Evolutionary conservation across 257 asterid genomes (phyloP).

Genomic region (Primulina eburnea): DNA sequence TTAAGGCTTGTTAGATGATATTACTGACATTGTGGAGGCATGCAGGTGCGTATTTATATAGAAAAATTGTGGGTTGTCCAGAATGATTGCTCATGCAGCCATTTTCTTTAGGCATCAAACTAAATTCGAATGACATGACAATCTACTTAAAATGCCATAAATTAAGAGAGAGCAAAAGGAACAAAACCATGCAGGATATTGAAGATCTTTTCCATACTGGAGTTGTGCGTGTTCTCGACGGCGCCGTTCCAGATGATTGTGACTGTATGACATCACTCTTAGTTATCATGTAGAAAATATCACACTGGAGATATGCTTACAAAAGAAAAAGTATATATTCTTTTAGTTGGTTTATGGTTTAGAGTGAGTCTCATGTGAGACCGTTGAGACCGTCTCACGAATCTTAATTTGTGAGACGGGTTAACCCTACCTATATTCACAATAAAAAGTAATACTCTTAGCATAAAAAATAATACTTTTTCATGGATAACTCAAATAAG

Average conservation of each 20-base stretch:
- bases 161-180: neutral
- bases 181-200: neutral
- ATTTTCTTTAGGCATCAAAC: constrained; percentile 2
- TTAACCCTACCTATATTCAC: too few relatives aligned
- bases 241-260: constrained; percentile 55
- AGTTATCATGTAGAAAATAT: neutral
- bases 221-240: constrained; percentile 29
- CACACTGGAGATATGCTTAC: neutral
- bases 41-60: constrained; percentile 31
- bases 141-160: neutral
- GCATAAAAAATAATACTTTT: too few relatives aligned
- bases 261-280: constrained; percentile 38
- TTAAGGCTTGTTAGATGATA: neutral
- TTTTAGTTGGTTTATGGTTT: too few relatives aligned
- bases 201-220: constrained; percentile 13
- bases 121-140: constrained; percentile 26
- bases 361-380: too few relatives aligned
- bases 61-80: neutral
- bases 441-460: too few relatives aligned
- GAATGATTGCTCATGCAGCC: constrained; percentile 42
- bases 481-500: too few relatives aligned
- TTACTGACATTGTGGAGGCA: neutral
- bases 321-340: too few relatives aligned
- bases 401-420: too few relatives aligned
- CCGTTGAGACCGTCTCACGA: too few relatives aligned